Evolutionary conservation across 176 grass and related monocot genomes (phyloP), one percentile per base, ranked within the genome.

Genomic region (Calamus simplicifolius): DNA sequence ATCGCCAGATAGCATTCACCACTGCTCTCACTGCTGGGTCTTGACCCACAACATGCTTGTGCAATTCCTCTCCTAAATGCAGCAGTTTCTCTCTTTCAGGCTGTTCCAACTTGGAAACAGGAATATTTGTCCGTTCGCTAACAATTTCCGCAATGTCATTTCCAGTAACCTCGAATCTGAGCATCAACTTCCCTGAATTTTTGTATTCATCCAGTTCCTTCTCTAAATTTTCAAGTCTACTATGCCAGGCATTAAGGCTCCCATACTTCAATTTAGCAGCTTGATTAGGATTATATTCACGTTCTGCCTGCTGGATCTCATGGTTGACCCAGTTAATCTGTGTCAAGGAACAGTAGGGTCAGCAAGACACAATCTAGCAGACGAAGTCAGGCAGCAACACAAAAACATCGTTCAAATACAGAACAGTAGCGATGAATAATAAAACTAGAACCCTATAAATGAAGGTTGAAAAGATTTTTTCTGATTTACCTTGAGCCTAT

Each of bases 281-380:
- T 18, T 87, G 87, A 54, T 92, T 98, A 62, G 92, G 87, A 81
- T 98, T 87, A 64, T 92, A 98, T 52, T 98, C 93, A 27, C 93
- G 87, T 63, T 98, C 93, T 3, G 93, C 93, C 70, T 88, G 84
- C 77, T 92, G 93, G 64, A 98, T 98, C 81, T 98, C 93, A 63
- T 92, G 58, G 88, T 98, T 98, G 25, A 98, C 76, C 73, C 84
- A 85, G 67, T 98, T 87, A 71, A 98, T 98, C 93, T 97, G 83
- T 77, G 57, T 19, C 50, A 86, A 79, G 25, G 75, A 56, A 65
- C 29, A 55, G 26, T 16, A 65, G n/a, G 21, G 13, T 27, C 18
- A 50, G 50, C 50, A 62, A 73, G 27, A 86, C 57, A 71, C 35
- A 43, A 43, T 43, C 35, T 43, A 43, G 35, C 35, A 43, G 35